Base-by-base conservation (phyloP, 495 filamentous ascomycete species). In the Daldinia loculata region DNA sequence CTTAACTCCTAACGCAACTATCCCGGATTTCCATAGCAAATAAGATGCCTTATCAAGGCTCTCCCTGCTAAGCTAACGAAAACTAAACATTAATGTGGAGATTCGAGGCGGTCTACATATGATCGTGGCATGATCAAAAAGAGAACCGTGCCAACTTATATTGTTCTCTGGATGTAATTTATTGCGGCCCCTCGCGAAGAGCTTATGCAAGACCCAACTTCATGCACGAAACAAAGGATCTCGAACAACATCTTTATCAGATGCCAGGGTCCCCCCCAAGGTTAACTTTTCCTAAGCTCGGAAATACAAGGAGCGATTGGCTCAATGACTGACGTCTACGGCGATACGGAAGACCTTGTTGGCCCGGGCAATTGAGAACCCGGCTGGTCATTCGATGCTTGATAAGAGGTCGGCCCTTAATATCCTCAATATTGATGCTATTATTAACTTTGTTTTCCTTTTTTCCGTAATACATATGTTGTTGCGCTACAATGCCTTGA, bases 331-430 rank as follows among this genome's bases (percentile, higher is more conserved):
- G 55, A 57, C 53, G 53, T 56, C 53, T 32, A 32, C 41, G 50
- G 48, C 51, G 43, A 51, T 19, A 56, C 27, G 17, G 61, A 50
- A 61, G 58, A 70, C 66, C 71, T 56, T 74, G 61, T 53, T 70
- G 66, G 61, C 53, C 41, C 65, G 56, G 56, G 56, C 4, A 65
- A 57, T 66, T 61, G 66, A 74, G 71, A 74, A 74, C 71, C 71
- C 61, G 71, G 71, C 27, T 48, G 71, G 38, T 52, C 24, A 17
- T 53, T 19, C 56, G 45, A 63, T 56, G 26, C 14, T 53, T 17
- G 50, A 53, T 30, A 53, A 14, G 51, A 29, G 36, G 17, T 52
- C 22, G 26, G 12, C 9, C 12, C 34, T 36, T 32, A 19, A 30
- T 15, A 30, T 30, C 6, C 0, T 17, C 50, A 12, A 29, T 30